phyloP scores from a whole-genome alignment of 1,284 basidiomycete genomes.

The Leccinum insigne region DNA sequence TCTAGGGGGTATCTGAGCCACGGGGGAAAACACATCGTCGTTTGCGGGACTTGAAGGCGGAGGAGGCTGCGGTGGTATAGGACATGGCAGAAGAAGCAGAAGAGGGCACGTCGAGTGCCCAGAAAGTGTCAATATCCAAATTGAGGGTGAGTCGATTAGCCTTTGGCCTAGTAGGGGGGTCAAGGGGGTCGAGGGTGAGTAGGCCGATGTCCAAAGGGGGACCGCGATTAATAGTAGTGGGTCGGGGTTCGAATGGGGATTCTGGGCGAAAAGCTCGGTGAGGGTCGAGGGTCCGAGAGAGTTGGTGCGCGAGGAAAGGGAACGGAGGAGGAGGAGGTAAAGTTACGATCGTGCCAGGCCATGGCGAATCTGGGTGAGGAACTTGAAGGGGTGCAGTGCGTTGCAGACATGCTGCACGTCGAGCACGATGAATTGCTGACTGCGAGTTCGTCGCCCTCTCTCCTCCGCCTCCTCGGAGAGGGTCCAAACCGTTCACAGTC shows the following conservation, averaged over 20 bases:
- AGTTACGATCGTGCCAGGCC: not conserved
- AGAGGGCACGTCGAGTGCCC: conserved; percentile 18
- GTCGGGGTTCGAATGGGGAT: conserved; percentile 26
- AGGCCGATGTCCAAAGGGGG: conserved; percentile 19
- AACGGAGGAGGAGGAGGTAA: conserved; percentile 15
- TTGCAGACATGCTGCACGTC: conserved; percentile 35
- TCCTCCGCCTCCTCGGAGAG: conserved; percentile 31
- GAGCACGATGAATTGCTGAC: conserved; percentile 8
- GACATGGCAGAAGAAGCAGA: conserved; percentile 28
- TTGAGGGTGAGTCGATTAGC: conserved; percentile 26
- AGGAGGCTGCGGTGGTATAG: conserved; percentile 25
- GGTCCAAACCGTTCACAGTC: conserved; percentile 21
- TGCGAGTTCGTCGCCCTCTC: conserved; percentile 31
- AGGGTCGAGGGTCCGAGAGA: conserved; percentile 11
- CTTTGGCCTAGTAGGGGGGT: conserved; percentile 7
- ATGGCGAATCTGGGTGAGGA: not conserved
- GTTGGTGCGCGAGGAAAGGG: conserved; percentile 19
- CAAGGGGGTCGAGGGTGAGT: conserved; percentile 3
- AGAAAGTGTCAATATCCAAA: conserved; percentile 19
- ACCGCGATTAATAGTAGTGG: not conserved
- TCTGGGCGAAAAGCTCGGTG: conserved; percentile 7
- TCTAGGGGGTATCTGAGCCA: conserved; percentile 6
- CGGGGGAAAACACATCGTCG: conserved; percentile 20
- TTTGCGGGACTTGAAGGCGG: conserved; percentile 12
- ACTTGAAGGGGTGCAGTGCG: conserved; percentile 26